phyloP scores from a whole-genome alignment of 345 rosid species.

The Citrus sp. region DNA sequence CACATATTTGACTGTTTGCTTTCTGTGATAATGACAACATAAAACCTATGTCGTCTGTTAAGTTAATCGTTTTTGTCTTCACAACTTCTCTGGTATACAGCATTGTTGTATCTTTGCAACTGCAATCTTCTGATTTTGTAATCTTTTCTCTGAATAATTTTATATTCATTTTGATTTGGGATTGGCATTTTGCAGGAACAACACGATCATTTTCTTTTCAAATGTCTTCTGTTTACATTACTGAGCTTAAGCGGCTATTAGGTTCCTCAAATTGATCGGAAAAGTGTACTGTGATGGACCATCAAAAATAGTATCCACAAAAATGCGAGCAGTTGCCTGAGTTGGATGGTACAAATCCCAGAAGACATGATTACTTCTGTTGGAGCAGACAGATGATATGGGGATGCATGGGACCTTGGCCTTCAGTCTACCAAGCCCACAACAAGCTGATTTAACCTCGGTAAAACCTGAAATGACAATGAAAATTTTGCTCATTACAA shows the following conservation, averaged over 20 bases:
- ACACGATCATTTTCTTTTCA: not conserved
- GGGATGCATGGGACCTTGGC: conserved; percentile 57
- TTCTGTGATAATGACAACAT: not conserved
- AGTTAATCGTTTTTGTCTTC: not conserved
- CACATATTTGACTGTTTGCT: not conserved
- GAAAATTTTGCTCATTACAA: not conserved
- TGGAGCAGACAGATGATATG: conserved; percentile 44
- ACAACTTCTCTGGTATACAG: not conserved
- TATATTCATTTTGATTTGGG: not conserved
- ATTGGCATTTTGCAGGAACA: not conserved
- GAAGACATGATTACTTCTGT: conserved; percentile 62
- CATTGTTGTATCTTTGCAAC: not conserved
- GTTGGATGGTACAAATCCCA: conserved; percentile 83
- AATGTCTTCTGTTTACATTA: not conserved
- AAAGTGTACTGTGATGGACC: conserved; percentile 35
- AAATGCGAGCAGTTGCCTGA: conserved; percentile 42
- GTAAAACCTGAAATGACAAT: conserved; percentile 44
- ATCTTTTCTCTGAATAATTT: not conserved
- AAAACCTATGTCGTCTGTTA: not conserved
- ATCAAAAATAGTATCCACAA: conserved; percentile 45
- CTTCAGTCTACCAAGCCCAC: conserved; percentile 63
- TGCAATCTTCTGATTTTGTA: not conserved
- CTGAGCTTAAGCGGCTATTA: conserved; percentile 27
- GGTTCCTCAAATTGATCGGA: conserved; percentile 51
- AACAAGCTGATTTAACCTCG: conserved; percentile 69